Percentiles rank a stretch among this genome's conserved stretches.
Conservation (phyloP, 305 asterid species). For the Fraxinus sp. region DNA sequence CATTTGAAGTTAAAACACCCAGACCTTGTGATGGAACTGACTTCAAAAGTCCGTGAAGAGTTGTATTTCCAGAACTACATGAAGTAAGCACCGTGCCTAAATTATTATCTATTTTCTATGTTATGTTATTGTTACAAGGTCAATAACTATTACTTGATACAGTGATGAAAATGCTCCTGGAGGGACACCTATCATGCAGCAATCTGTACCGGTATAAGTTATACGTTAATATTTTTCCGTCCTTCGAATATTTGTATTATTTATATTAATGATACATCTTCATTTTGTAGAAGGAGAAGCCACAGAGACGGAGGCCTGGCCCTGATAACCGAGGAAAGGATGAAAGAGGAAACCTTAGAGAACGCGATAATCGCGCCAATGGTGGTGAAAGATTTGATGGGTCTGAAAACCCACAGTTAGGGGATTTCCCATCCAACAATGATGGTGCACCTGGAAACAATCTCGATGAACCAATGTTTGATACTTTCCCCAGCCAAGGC, state of each 20-base stretch:
- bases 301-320: conserved; percentile 70
- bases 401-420: conserved; percentile 61
- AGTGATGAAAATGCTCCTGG: conserved; percentile 98
- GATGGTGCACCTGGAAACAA: conserved; percentile 60
- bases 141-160: no score
- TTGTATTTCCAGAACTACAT: conserved; percentile 84
- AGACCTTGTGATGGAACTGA: conserved; percentile 70
- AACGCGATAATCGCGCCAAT: conserved; percentile 61
- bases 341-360: conserved; percentile 79
- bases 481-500: conserved; percentile 77
- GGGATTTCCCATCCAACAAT: conserved; percentile 51
- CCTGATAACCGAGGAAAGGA: conserved; percentile 66
- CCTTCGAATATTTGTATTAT: conserved; percentile 13
- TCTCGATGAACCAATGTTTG: conserved; percentile 83
- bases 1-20: conserved; percentile 95
- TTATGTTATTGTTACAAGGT: no score
- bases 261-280: conserved; percentile 6
- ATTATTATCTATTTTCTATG: no score
- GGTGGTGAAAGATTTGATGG: conserved; percentile 68
- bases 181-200: conserved; percentile 89
- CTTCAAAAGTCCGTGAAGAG: conserved; percentile 89
- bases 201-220: conserved; percentile 64
- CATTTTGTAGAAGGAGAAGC: conserved; percentile 74
- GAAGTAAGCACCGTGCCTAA: conserved; percentile 68
- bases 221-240: neutral